Conservation (phyloP, 1,139 yeast species). For the Pichia sp. region DNA sequence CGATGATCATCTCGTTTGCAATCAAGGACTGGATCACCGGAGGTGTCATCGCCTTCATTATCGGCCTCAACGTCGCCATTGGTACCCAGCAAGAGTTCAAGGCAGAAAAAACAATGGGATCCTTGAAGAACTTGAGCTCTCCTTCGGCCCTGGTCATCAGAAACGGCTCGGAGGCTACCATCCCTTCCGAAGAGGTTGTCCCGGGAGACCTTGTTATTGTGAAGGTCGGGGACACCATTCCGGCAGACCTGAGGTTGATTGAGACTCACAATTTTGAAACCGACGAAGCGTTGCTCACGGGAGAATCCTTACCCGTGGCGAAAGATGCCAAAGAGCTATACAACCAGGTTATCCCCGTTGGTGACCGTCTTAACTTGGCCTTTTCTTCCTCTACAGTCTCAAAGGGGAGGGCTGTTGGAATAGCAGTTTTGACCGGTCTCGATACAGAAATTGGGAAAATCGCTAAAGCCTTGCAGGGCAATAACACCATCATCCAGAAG, state of each 20-base stretch:
- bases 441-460: constrained; percentile 73
- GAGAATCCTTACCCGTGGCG: constrained; percentile 73
- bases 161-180: constrained; percentile 54
- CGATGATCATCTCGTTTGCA: constrained; percentile 73
- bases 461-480: constrained; percentile 56
- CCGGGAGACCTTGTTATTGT: constrained; percentile 72
- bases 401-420: constrained; percentile 73
- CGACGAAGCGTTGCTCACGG: constrained; percentile 71
- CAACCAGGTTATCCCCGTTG: constrained; percentile 53
- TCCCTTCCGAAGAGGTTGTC: constrained; percentile 66
- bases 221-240: constrained; percentile 68
- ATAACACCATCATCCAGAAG: constrained; percentile 33
- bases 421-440: constrained; percentile 64
- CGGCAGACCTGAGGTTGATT: background rate
- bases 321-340: constrained; percentile 48
- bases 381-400: constrained; percentile 68
- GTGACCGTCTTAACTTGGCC: constrained; percentile 73
- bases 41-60: constrained; percentile 74
- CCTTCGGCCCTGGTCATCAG: constrained; percentile 71
- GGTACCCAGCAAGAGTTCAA: constrained; percentile 55
- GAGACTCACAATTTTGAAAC: constrained; percentile 1
- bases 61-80: constrained; percentile 58
- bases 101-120: constrained; percentile 80
- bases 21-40: constrained; percentile 80
- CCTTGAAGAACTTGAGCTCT: constrained; percentile 62